A percentile compares a stretch with the other conserved stretches of the same genome.
These are phyloP conservation scores for Cercophora newfieldiana DNA, from an alignment of 495 filamentous ascomycete genomes.

Conservation along the genomic window DNA sequence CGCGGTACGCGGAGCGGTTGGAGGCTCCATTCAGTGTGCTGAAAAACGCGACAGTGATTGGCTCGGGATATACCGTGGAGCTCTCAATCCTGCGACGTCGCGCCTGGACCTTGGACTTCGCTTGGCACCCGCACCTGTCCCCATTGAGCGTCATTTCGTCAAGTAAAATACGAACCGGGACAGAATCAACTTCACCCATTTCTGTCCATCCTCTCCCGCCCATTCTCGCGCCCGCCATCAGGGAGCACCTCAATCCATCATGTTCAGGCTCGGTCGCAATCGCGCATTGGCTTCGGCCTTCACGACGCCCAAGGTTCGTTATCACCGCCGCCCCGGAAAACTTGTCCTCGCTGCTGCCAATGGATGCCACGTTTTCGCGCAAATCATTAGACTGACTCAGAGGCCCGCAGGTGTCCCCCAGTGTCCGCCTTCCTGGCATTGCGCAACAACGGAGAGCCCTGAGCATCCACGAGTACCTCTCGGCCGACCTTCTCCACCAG, in stretches of 20 bases:
- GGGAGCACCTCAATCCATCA: slow-evolving; percentile 27
- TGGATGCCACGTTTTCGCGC: slow-evolving; percentile 10
- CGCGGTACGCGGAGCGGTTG: background rate
- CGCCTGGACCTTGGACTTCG: background rate
- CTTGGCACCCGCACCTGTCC: background rate
- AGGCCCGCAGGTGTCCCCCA: slow-evolving; percentile 37
- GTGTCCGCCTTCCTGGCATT: slow-evolving; percentile 44
- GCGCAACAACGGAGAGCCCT: slow-evolving; percentile 71
- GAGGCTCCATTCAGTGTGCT: background rate
- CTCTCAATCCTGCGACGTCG: slow-evolving; percentile 17
- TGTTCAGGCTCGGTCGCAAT: slow-evolving; percentile 52
- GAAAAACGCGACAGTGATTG: slow-evolving; percentile 19
- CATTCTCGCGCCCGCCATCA: slow-evolving; percentile 5
- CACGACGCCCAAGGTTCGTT: slow-evolving; percentile 47
- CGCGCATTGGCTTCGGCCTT: slow-evolving; percentile 51
- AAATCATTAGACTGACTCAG: slow-evolving; percentile 16
- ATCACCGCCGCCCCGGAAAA: no score
- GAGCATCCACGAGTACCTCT: slow-evolving; percentile 96
- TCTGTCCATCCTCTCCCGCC: slow-evolving; percentile 6
- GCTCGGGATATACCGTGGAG: slow-evolving; percentile 23
- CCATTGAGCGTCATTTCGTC: slow-evolving; percentile 32
- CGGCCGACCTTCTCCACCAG: slow-evolving; percentile 80
- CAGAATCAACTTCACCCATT: slow-evolving; percentile 7
- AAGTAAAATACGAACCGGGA: slow-evolving; percentile 5
- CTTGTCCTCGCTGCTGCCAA: background rate